phyloP scores from a whole-genome alignment of 2,329 filamentous ascomycete genomes.

The Ilyonectria destructans region DNA sequence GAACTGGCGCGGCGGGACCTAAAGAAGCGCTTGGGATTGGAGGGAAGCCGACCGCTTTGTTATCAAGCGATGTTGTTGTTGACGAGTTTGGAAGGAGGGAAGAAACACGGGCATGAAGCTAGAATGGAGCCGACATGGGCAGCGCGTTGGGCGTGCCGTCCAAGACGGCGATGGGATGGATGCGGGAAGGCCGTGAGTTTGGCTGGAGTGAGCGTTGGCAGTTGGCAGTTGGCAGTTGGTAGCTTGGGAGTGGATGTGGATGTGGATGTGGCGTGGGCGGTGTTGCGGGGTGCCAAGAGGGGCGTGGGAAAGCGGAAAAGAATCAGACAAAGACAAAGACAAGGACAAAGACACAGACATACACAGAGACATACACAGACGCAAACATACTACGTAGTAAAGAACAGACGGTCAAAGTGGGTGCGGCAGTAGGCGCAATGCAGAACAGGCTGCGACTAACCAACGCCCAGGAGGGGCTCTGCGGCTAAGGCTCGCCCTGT shows the following conservation, averaged over 20 bases:
- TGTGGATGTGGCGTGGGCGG: conserved; percentile 5
- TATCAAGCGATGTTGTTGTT: conserved; percentile 9
- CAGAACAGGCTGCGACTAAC: conserved; percentile 5
- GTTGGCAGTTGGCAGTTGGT: neutral
- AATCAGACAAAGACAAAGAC: neutral
- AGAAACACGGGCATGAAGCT: conserved; percentile 1
- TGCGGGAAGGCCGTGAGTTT: neutral
- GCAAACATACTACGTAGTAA: neutral
- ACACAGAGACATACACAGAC: neutral
- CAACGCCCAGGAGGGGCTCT: conserved; percentile 37
- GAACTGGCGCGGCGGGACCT: conserved; percentile 41
- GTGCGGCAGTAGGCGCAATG: conserved; percentile 6
- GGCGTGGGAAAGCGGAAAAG: neutral
- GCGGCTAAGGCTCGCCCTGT: conserved; percentile 45
- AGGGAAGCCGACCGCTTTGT: conserved; percentile 15
- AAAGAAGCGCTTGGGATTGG: conserved; percentile 42
- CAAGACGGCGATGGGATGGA: conserved; percentile 9
- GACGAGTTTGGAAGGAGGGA: conserved; percentile 17
- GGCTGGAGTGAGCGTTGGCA: neutral
- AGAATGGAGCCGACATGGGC: conserved; percentile 15
- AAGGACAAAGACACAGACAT: neutral
- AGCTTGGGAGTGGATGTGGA: neutral
- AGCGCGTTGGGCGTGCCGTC: conserved; percentile 13
- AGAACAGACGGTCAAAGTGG: conserved; percentile 2
- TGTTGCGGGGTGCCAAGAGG: neutral